Conservation (phyloP, 2,329 filamentous ascomycete species). For the Xylariaceae sp. region DNA sequence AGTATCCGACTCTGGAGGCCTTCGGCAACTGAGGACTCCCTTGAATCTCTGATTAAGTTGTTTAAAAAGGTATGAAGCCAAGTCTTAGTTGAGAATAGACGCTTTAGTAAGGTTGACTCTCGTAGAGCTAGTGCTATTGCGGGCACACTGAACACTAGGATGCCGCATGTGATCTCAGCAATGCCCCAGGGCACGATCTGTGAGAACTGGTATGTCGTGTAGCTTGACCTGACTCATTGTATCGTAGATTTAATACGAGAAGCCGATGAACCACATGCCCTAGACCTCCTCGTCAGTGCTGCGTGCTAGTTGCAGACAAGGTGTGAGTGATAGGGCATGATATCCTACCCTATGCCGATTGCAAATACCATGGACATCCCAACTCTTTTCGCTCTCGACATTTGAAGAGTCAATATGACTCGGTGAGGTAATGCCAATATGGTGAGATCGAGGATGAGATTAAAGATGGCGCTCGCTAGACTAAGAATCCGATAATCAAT, state of each 20-base stretch:
- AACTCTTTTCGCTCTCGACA: not conserved
- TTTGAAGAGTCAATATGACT: not conserved
- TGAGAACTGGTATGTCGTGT: not conserved
- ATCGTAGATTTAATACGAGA: not conserved
- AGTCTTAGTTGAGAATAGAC: no score
- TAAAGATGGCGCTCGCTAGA: not conserved
- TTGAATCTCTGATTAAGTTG: no score
- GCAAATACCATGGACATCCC: not conserved
- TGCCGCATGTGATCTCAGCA: not conserved
- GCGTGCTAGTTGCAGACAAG: no score
- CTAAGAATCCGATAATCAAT: not conserved
- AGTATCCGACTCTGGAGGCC: no score
- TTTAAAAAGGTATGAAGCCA: no score
- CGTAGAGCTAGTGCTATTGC: no score
- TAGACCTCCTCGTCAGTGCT: no score
- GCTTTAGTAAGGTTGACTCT: no score
- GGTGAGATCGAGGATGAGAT: not conserved
- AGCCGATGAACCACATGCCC: not conserved
- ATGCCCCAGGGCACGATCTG: not conserved
- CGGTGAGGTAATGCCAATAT: not conserved
- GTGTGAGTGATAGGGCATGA: no score
- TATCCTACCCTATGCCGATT: not conserved
- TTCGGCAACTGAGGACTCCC: no score
- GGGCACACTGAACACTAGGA: no score
- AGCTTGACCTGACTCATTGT: not conserved